Base-by-base conservation (phyloP, 768 basidiomycete species). In the Trametes cubensis region DNA sequence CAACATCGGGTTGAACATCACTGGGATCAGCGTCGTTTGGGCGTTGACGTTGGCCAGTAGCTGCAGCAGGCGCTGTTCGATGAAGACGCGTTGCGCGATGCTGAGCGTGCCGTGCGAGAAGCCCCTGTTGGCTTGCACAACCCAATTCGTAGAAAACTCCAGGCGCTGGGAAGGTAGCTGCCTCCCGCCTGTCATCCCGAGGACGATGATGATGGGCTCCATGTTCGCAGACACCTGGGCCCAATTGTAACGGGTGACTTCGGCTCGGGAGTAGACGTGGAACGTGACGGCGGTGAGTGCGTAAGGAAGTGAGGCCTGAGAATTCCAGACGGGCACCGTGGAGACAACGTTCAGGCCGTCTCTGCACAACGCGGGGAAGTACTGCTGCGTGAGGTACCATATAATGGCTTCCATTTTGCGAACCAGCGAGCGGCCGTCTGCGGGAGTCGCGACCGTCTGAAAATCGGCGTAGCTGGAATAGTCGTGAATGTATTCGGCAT, bases 11-110 rank as follows among this genome's bases (percentile, higher is more conserved):
- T 62, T 55, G 17, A 55, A 17, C 20, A 51, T 38, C 41, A 58
- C 44, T 34, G 72, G 66, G 15, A 73, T 66, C 23, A 74, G 56
- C 30, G 73, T 74, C 4, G 73, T 74, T 38, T 56, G 60, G 6
- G 60, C 63, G 55, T 74, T 74, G 58, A 74, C 62, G 17, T 51
- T 55, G n/a, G 60, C 25, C 26, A 74, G 69, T 15, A 69, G 59
- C n/a, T 50, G 34, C 44, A 73, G 64, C 17, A 74, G 65, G 45
- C 66, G 66, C 46, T 66, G 58, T 34, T 73, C 67, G 48, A 74
- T 66, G 71, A 74, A 74, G 34, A 65, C 55, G 21, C 62, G 48
- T 52, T 60, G 61, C 18, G 70, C 66, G 52, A 73, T 66, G 55
- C 64, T 58, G 57, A 73, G 56, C 0, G 69, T 72, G 41, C 71